Percentiles rank a stretch among this genome's conserved stretches.
Conservation (phyloP, 176 grass and related monocot genomes). For the Oryza meyeriana region DNA sequence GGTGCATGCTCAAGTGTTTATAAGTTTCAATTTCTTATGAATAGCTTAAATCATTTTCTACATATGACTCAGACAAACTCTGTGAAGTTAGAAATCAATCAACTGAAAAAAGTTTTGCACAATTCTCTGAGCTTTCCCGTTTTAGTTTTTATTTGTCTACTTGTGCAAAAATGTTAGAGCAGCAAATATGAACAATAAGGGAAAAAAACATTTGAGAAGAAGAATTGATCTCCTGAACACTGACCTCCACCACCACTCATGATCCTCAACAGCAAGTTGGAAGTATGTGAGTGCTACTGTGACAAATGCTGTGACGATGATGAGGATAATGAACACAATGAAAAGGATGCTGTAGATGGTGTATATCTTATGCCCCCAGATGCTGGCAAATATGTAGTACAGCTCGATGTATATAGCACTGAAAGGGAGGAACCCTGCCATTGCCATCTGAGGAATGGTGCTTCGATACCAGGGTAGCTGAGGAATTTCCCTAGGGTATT, state of each 20-base stretch:
- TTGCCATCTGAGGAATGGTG: conserved; percentile 89
- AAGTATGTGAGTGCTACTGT: conserved; percentile 91
- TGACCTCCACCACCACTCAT: conserved; percentile 99
- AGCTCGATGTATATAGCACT: conserved; percentile 95
- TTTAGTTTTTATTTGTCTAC: not conserved
- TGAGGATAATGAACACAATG: conserved; percentile 96
- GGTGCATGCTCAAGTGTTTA: not conserved
- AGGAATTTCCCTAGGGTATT: conserved; percentile 92
- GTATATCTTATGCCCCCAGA: conserved; percentile 98
- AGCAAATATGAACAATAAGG: not conserved
- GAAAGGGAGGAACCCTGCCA: conserved; percentile 94
- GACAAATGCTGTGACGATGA: conserved; percentile 92
- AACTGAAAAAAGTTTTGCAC: not conserved
- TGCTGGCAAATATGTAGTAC: conserved; percentile 96
- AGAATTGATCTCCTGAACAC: conserved; percentile 31
- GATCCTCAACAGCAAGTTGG: conserved; percentile 94
- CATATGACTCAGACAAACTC: not conserved
- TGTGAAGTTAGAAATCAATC: conserved; percentile 5
- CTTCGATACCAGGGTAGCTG: conserved; percentile 85
- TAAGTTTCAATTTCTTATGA: not conserved
- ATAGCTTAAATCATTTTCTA: not conserved
- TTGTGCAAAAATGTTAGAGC: not conserved
- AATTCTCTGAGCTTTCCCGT: not conserved
- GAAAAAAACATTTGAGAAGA: not conserved
- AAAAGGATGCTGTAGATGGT: conserved; percentile 97